phyloP scores from a whole-genome alignment of 139 green algal species.

The Tetradesmus lagerheimii region DNA sequence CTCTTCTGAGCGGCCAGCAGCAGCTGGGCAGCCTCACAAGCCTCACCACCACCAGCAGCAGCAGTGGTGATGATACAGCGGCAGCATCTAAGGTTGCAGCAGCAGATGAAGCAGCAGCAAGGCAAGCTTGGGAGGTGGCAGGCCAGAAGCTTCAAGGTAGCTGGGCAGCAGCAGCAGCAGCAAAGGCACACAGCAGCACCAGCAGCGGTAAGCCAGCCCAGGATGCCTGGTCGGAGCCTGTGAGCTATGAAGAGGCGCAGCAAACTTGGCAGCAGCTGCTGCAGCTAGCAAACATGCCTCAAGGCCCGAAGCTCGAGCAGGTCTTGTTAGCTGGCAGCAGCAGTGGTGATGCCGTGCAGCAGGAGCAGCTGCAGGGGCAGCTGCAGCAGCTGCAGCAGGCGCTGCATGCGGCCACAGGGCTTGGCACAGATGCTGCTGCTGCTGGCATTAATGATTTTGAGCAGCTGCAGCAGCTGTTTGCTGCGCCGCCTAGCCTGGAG shows the following conservation, averaged over 20 bases:
- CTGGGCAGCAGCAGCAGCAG: conserved; percentile 24
- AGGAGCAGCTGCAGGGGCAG: conserved; percentile 38
- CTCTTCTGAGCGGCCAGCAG: conserved; percentile 19
- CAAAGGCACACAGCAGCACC: neutral
- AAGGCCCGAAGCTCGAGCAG: conserved; percentile 25
- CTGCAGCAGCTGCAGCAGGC: conserved; percentile 30
- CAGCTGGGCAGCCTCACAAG: conserved; percentile 20
- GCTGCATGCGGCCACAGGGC: neutral
- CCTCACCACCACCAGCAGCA: conserved; percentile 14
- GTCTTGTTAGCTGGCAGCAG: conserved; percentile 34
- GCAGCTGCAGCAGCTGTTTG: conserved; percentile 28
- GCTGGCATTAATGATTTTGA: conserved; percentile 25
- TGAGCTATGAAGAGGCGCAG: conserved; percentile 22
- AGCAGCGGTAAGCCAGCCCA: neutral
- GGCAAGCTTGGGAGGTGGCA: conserved; percentile 11
- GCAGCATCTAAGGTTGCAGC: neutral
- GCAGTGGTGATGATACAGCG: too few species aligned
- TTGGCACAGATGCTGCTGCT: neutral
- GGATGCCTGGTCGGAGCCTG: neutral
- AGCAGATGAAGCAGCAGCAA: conserved; percentile 27
- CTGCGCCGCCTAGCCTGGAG: conserved; percentile 19
- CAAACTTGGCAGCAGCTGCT: conserved; percentile 38
- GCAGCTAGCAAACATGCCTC: neutral
- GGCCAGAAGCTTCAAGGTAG: neutral
- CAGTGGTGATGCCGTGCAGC: neutral